Percentiles rank a stretch among this genome's conserved stretches.
These are phyloP conservation scores for Cerioporus squamosus DNA, from an alignment of 1,284 basidiomycete genomes.

Conservation along the genomic window DNA sequence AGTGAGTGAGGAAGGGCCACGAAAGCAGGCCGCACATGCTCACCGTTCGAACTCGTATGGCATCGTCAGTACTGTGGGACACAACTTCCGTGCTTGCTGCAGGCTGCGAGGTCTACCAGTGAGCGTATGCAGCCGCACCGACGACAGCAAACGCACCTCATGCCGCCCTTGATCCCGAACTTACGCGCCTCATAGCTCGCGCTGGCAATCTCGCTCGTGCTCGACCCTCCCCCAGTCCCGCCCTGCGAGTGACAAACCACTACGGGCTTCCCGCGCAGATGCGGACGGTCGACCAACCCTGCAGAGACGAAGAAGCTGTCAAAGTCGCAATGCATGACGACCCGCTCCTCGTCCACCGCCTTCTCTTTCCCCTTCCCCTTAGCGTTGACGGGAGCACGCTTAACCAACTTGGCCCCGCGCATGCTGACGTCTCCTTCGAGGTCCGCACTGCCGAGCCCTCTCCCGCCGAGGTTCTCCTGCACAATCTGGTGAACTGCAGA, in stretches of 20 bases:
- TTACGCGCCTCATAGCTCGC: conserved; percentile 92
- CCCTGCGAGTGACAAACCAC: conserved; percentile 96
- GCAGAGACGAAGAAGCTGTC: conserved; percentile 97
- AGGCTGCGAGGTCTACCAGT: conserved; percentile 50
- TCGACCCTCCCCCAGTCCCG: conserved; percentile 64
- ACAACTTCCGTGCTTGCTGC: conserved; percentile 83
- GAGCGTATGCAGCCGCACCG: not conserved
- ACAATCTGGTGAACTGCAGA: conserved; percentile 27
- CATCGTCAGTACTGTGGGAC: conserved; percentile 78
- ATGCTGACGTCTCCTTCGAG: conserved; percentile 53
- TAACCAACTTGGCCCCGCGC: conserved; percentile 56
- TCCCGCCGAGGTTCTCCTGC: conserved; percentile 31
- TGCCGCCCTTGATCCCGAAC: conserved; percentile 91
- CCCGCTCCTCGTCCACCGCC: conserved; percentile 50
- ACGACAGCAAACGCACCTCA: conserved; percentile 62
- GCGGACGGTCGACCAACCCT: conserved; percentile 78
- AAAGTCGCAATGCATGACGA: conserved; percentile 96
- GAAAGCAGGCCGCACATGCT: conserved; percentile 18
- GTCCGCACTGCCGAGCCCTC: conserved; percentile 15
- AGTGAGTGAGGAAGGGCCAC: not conserved
- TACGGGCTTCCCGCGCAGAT: conserved; percentile 84
- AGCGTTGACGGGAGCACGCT: conserved; percentile 49
- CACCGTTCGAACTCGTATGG: conserved; percentile 89
- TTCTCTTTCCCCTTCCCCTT: conserved; percentile 62
- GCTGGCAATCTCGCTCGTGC: conserved; percentile 94